Percentiles rank a stretch among this genome's conserved stretches.
Evolutionary conservation across 2,329 filamentous ascomycete species (phyloP).

Genomic region (Ustulina deusta): DNA sequence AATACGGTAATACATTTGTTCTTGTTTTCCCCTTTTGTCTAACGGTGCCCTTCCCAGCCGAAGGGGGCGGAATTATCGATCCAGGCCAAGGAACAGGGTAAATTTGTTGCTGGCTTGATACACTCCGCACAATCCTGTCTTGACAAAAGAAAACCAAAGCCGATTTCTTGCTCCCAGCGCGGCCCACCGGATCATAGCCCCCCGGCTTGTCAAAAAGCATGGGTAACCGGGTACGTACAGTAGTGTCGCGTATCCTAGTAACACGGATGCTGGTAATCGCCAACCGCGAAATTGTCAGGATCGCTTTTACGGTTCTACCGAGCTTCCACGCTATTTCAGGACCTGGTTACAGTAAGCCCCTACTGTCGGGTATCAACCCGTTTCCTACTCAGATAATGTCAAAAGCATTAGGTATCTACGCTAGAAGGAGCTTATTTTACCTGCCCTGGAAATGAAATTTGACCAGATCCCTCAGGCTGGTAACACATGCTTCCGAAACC

Average conservation of each 20-base stretch:
- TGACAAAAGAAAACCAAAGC: constrained; percentile 17
- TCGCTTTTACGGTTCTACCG: constrained; percentile 26
- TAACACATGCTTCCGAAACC: constrained; percentile 16
- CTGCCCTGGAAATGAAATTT: constrained; percentile 26
- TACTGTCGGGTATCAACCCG: constrained; percentile 34
- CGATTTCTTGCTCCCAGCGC: constrained; percentile 8
- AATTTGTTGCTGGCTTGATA: constrained; percentile 12
- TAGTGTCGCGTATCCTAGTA: constrained; percentile 13
- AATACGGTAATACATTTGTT: constrained; percentile 28
- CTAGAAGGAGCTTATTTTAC: constrained; percentile 33
- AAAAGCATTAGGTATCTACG: too few relatives aligned
- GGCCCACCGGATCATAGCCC: constrained; percentile 29
- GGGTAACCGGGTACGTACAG: constrained; percentile 26
- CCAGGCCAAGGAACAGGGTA: constrained; percentile 2
- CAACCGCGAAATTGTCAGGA: constrained; percentile 34
- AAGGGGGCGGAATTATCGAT: constrained; percentile 19
- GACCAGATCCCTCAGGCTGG: constrained; percentile 30
- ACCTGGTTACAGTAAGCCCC: constrained; percentile 36
- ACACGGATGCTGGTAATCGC: constrained; percentile 27
- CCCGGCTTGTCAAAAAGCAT: constrained; percentile 31
- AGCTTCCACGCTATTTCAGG: constrained; percentile 24
- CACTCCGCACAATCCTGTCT: constrained; percentile 4
- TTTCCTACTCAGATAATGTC: too few relatives aligned
- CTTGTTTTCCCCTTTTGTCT: constrained; percentile 12
- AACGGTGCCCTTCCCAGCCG: constrained; percentile 10